phyloP scores from a whole-genome alignment of 148 eudicot species.

The Spergularia bocconei region DNA sequence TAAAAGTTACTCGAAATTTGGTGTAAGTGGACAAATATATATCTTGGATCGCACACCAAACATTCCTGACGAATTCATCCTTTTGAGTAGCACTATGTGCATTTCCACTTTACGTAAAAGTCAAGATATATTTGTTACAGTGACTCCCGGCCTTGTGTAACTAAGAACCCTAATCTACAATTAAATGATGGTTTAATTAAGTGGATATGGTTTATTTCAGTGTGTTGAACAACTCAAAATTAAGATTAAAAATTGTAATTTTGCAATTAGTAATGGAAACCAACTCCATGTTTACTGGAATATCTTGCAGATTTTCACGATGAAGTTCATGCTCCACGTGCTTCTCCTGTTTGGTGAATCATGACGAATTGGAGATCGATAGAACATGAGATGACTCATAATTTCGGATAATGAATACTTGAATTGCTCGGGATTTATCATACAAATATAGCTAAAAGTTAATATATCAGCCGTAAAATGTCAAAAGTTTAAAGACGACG shows the following conservation, averaged over 20 bases:
- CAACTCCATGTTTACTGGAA: conserved; percentile 16
- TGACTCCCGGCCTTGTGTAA: neutral
- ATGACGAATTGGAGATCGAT: neutral
- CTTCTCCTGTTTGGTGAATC: neutral
- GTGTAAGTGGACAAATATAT: conserved; percentile 6
- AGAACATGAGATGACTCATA: neutral
- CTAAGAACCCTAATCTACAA: neutral
- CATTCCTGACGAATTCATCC: conserved; percentile 9
- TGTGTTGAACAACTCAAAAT: neutral
- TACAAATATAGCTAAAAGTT: no score
- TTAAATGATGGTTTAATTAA: neutral
- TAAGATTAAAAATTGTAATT: neutral
- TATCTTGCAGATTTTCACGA: neutral
- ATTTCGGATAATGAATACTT: neutral
- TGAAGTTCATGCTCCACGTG: neutral
- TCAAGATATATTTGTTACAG: conserved; percentile 24
- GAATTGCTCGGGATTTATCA: neutral
- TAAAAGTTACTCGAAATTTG: neutral
- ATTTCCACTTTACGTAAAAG: conserved; percentile 28
- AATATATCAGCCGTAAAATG: neutral
- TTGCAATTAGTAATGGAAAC: conserved; percentile 2
- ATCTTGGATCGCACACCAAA: conserved; percentile 36
- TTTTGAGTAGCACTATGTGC: neutral
- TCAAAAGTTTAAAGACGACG: neutral
- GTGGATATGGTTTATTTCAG: no score